phyloP scores from a whole-genome alignment of 2,329 filamentous ascomycete species.

The Thielaviopsis cerberus region DNA sequence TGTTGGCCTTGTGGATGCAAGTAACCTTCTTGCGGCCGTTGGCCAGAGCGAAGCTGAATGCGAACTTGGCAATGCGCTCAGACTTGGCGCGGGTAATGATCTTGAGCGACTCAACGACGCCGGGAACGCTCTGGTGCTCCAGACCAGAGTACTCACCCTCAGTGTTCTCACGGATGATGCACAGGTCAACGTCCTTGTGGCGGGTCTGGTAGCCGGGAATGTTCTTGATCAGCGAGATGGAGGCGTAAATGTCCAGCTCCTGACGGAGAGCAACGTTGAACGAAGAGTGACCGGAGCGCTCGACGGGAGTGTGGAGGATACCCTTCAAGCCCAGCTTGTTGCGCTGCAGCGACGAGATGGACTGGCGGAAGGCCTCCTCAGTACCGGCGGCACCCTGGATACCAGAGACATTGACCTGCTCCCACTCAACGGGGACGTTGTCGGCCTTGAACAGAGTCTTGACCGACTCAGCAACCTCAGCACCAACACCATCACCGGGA shows the following conservation, averaged over 20 bases:
- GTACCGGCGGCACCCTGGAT: constrained; percentile 62
- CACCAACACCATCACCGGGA: constrained; percentile 95
- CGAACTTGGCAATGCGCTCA: constrained; percentile 97
- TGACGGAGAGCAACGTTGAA: constrained; percentile 99
- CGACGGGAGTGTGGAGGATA: constrained; percentile 93
- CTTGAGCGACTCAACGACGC: constrained; percentile 97
- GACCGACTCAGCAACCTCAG: constrained; percentile 92
- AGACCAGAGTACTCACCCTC: constrained; percentile 98
- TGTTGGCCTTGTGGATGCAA: constrained; percentile 99
- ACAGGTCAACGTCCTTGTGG: constrained; percentile 91
- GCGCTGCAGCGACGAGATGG: constrained; percentile 82
- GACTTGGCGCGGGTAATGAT: constrained; percentile 99
- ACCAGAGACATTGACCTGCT: constrained; percentile 90
- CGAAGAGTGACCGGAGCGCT: constrained; percentile 90
- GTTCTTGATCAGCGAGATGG: constrained; percentile 96
- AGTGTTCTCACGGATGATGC: constrained; percentile 99
- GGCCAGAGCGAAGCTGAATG: constrained; percentile 90
- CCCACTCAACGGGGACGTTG: constrained; percentile 96
- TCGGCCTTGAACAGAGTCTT: constrained; percentile 99
- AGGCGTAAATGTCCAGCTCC: constrained; percentile 98
- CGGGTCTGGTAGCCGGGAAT: constrained; percentile 96
- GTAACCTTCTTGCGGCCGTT: constrained; percentile 99
- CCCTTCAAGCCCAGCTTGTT: constrained; percentile 99
- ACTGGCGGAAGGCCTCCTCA: constrained; percentile 89
- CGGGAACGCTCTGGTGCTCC: constrained; percentile 91